Base-by-base conservation (phyloP, 2,329 filamentous ascomycete genomes). In the Calonectria multiphialidica region DNA sequence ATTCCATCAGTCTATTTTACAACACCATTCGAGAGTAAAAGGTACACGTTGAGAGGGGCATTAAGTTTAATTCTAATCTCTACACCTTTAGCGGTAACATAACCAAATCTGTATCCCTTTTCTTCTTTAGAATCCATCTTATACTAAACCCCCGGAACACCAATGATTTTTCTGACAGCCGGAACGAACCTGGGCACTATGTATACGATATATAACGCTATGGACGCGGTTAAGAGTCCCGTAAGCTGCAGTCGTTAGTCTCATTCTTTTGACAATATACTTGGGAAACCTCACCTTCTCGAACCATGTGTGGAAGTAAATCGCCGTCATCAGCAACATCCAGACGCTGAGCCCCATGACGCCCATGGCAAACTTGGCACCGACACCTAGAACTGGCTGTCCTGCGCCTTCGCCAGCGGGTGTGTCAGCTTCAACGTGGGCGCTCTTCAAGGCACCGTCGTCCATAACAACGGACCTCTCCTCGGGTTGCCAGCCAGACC, bases 241-340 rank as follows among this genome's bases (percentile, higher is more conserved):
- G 89, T 90, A 78, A 90, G 78, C 89, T 90, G 47, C 5, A 12
- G n/a, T 33, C 15, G 76, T 83, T 70, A 83, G 80, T 66, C 64
- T 62, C 13, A n/a, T 35, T 21, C 2, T 12, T 12, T 16, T 0
- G 6, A 23, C 16, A 25, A 7, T 8, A 1, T n/a, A 10, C 15
- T 2, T 0, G 5, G 35, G 0, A 5, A 21, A n/a, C 82, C 88
- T 80, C 79, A 94, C 93, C 93, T 98, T 99, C 87, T 99, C 97
- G 79, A 97, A 93, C 96, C 96, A 98, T 0, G 97, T 99, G 84
- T 99, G 97, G 81, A 99, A 99, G 88, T 96, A 99, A 45, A 97
- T 96, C 3, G 96, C 96, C 47, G 97, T 99, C 97, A 99, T 99
- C 73, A 98, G 88, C 82, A 99, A 84, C 97, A 99, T 99, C 95